phyloP scores from a whole-genome alignment of 2,329 filamentous ascomycete species.

The Claviceps capensis region DNA sequence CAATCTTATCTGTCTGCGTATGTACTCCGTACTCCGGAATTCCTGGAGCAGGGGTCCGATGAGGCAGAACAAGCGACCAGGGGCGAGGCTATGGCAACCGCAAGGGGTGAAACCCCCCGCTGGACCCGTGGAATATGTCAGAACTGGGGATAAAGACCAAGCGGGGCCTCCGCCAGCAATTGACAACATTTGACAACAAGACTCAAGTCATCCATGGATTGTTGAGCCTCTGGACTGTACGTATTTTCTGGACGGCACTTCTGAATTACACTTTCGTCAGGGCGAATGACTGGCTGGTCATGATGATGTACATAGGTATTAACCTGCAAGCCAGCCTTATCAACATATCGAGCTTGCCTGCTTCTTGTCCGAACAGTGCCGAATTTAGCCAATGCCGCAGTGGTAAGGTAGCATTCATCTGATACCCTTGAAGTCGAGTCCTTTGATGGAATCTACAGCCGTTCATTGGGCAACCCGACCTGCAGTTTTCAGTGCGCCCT shows the following conservation, averaged over 20 bases:
- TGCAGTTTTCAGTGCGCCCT: background rate
- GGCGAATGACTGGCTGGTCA: no score
- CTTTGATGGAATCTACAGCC: background rate
- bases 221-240: background rate
- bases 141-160: background rate
- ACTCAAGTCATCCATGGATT: background rate
- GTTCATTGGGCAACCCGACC: background rate
- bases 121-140: no score
- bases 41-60: background rate
- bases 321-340: no score
- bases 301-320: no score
- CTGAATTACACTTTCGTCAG: no score
- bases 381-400: background rate
- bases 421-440: background rate
- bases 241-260: no score
- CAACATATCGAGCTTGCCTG: background rate
- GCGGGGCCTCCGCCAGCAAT: background rate
- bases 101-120: background rate
- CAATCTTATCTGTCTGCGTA: background rate
- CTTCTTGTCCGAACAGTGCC: conserved; percentile 1
- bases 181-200: background rate
- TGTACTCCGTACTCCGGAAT: background rate
- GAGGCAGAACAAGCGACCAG: background rate
- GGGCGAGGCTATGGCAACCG: background rate
- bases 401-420: background rate